Percentiles rank a stretch among this genome's conserved stretches.
These are phyloP conservation scores for Volutella citrinella DNA, from an alignment of 2,329 filamentous ascomycete genomes.

Conservation along the genomic window DNA sequence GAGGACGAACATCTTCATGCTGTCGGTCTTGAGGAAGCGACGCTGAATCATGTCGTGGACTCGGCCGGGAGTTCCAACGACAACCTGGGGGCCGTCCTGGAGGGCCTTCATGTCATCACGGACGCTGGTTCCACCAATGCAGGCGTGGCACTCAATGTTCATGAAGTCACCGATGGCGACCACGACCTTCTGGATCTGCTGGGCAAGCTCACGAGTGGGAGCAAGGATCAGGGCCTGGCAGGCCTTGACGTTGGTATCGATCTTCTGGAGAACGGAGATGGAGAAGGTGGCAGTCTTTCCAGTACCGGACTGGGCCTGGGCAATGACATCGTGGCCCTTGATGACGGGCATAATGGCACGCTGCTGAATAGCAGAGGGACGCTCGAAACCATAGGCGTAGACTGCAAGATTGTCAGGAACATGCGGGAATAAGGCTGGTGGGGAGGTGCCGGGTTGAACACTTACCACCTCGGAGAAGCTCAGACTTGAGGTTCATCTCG, in stretches of 20 bases:
- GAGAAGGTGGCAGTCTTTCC: conserved; percentile 99
- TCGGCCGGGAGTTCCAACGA: conserved; percentile 96
- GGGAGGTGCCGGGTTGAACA: conserved; percentile 20
- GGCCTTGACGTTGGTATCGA: conserved; percentile 90
- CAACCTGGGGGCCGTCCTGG: conserved; percentile 91
- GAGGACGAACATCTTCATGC: conserved; percentile 99
- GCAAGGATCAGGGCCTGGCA: conserved; percentile 98
- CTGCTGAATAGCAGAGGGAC: conserved; percentile 99
- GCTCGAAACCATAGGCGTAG: conserved; percentile 99
- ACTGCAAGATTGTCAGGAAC: conserved; percentile 46
- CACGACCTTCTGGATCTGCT: conserved; percentile 99
- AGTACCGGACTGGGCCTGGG: conserved; percentile 98
- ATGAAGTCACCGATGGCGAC: conserved; percentile 99
- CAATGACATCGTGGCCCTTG: conserved; percentile 99
- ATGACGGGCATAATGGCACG: conserved; percentile 99
- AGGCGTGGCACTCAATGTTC: conserved; percentile 98
- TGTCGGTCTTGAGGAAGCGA: conserved; percentile 92
- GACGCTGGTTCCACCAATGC: conserved; percentile 97
- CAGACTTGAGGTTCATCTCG: conserved; percentile 93
- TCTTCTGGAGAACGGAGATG: conserved; percentile 97
- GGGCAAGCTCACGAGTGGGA: conserved; percentile 95
- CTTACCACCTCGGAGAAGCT: conserved; percentile 89
- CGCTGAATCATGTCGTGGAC: conserved; percentile 99
- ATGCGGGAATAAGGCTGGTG: conserved; percentile 16
- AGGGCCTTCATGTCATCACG: conserved; percentile 99